A percentile compares a stretch with the other conserved stretches of the same genome.
Evolutionary conservation across 495 filamentous ascomycete genomes (phyloP).

Genomic region (Pyronema omphalodes): DNA sequence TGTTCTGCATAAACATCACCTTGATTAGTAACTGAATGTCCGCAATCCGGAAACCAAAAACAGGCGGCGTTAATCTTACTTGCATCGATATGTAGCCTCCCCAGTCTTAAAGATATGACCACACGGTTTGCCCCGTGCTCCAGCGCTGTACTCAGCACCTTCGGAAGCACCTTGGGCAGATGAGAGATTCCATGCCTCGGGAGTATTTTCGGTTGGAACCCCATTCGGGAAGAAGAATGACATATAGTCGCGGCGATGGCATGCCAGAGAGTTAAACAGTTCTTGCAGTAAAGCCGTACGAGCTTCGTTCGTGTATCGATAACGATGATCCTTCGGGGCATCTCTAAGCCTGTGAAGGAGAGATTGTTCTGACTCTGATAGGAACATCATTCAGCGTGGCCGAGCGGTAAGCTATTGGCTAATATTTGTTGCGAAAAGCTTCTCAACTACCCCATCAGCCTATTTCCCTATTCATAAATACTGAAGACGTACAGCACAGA

Average conservation of each 20-base stretch:
- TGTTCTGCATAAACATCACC: conserved; percentile 28
- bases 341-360: conserved; percentile 32
- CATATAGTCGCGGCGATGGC: conserved; percentile 51
- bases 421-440: background rate
- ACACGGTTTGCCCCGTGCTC: conserved; percentile 83
- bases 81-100: conserved; percentile 83
- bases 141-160: conserved; percentile 85
- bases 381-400: background rate
- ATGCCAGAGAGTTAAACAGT: conserved; percentile 72
- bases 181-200: conserved; percentile 47
- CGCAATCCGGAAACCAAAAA: background rate
- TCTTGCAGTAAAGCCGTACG: conserved; percentile 48
- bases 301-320: conserved; percentile 54
- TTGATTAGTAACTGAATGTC: background rate
- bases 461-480: background rate
- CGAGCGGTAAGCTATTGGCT: background rate
- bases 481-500: background rate
- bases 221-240: conserved; percentile 62
- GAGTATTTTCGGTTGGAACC: conserved; percentile 29
- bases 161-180: conserved; percentile 81
- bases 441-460: background rate
- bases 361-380: conserved; percentile 9
- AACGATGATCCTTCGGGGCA: conserved; percentile 41
- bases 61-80: conserved; percentile 23
- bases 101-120: conserved; percentile 89